Base-by-base conservation (phyloP, 2,329 filamentous ascomycete genomes). In the Aspergillus pseudoglaucus region DNA sequence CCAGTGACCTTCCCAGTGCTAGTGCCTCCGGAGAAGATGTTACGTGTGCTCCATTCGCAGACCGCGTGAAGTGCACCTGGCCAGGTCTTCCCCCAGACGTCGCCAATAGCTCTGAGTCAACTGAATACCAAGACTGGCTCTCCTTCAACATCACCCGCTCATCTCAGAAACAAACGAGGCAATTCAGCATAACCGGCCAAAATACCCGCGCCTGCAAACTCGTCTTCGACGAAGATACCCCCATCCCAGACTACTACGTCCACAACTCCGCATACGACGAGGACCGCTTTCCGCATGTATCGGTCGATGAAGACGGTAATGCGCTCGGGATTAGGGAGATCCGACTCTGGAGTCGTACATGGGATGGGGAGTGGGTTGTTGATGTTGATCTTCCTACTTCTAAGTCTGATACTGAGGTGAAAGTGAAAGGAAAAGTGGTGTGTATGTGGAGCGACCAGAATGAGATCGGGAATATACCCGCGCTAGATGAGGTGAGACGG, bases 401-500 rank as follows among this genome's bases (percentile, higher is more conserved):
- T 20, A 18, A 17, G 5, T 3, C 3, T 20, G 17, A 12, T 18
- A 20, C 37, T 71, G 60, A 47, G 40, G 53, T 52, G 14, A 60
- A 67, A 15, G 59, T 89, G 30, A 77, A 75, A 53, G 87, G 90
- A 1, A 77, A 73, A 30, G 82, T 90, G 1, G 77, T 84, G 14
- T 97, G 93, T 68, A 74, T 87, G 27, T 97, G 90, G 90, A 89
- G 85, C 59, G 93, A 98, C 70, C 83, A 81, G 40, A 96, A 96
- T 60, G 71, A 73, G 32, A 67, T 70, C 2, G 84, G 81, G 3
- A 76, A 77, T 1, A 90, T 97, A 42, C 90, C 91, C 0, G 90
- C 90, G 1, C 79, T 91, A 45, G 86, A 93, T 57, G 90, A 97
- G 69, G 75, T 88, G 43, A 73, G 79, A 56, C 79, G 83, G 63